Conservation (phyloP, 2,329 filamentous ascomycete species). For the Penicillium palitans region DNA sequence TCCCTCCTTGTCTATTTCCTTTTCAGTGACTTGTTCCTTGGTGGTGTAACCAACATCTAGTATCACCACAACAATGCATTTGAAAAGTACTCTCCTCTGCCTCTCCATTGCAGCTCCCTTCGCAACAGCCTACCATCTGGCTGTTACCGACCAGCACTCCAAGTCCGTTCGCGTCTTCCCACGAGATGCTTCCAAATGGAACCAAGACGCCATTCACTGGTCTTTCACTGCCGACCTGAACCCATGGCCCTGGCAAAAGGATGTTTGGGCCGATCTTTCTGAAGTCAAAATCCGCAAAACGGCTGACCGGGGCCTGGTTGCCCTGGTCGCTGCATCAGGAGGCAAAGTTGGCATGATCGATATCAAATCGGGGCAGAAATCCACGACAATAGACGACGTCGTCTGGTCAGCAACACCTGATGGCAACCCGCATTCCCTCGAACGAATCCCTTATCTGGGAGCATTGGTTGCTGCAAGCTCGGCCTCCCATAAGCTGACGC, state of each 20-base stretch:
- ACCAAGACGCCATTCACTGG: constrained; percentile 24
- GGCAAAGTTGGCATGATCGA: neutral
- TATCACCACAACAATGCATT: too few relatives aligned
- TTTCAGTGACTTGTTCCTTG: too few relatives aligned
- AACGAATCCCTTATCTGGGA: neutral
- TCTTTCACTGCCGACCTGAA: neutral
- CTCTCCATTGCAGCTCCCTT: too few relatives aligned
- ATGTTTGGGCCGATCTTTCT: neutral
- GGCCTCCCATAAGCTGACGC: neutral
- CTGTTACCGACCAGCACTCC: constrained; percentile 21
- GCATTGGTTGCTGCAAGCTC: neutral
- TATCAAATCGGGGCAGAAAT: neutral
- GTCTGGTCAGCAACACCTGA: neutral
- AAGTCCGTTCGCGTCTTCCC: constrained; percentile 27
- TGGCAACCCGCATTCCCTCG: neutral
- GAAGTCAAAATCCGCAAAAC: neutral
- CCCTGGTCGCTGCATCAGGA: neutral
- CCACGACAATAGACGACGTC: neutral
- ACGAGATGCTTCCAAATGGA: constrained; percentile 9
- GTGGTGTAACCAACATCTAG: too few relatives aligned
- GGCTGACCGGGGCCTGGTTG: neutral
- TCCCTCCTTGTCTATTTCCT: too few relatives aligned
- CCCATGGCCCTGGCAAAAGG: neutral
- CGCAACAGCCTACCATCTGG: too few relatives aligned
- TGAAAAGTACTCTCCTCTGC: too few relatives aligned